Evolutionary conservation across 371 early-diverging fungal genomes (phyloP).

Genomic region (Apophysomyces trapeziformis): DNA sequence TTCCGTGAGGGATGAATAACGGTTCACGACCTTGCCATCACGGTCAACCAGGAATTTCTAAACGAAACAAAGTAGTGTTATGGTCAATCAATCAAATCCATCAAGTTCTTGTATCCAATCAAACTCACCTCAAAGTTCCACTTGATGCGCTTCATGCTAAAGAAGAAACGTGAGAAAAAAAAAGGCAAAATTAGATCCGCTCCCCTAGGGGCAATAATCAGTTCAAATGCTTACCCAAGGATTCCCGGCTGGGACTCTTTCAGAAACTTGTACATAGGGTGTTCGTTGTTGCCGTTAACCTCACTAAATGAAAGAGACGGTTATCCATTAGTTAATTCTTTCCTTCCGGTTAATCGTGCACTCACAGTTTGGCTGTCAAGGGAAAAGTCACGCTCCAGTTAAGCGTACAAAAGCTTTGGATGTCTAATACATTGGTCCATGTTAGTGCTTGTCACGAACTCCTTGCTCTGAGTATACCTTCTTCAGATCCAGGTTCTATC

Average conservation of each 20-base stretch:
- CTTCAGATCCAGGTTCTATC: too few relatives aligned
- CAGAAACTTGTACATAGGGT: constrained; percentile 77
- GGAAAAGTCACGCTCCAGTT: constrained; percentile 82
- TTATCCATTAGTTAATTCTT: neutral
- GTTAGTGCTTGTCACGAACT: too few relatives aligned
- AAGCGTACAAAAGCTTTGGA: constrained; percentile 64
- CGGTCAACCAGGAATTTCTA: constrained; percentile 77
- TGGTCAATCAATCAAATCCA: neutral
- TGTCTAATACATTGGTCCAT: constrained; percentile 48
- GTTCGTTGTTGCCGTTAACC: constrained; percentile 80
- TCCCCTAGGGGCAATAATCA: constrained; percentile 8
- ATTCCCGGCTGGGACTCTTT: constrained; percentile 67
- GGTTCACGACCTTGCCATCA: constrained; percentile 68
- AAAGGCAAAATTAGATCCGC: neutral
- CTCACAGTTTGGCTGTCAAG: constrained; percentile 79
- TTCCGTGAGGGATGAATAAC: constrained; percentile 63
- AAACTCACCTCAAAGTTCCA: constrained; percentile 72
- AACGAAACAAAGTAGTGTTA: neutral
- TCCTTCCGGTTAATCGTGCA: neutral
- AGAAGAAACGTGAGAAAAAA: neutral
- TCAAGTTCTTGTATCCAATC: neutral
- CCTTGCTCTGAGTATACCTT: too few relatives aligned
- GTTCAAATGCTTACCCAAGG: constrained; percentile 46
- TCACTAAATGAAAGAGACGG: constrained; percentile 39
- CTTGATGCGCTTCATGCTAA: constrained; percentile 66